A percentile compares a stretch with the other conserved stretches of the same genome.
These are phyloP conservation scores for Solanum verrucosum DNA, from an alignment of 257 asterid genomes.

Conservation along the genomic window DNA sequence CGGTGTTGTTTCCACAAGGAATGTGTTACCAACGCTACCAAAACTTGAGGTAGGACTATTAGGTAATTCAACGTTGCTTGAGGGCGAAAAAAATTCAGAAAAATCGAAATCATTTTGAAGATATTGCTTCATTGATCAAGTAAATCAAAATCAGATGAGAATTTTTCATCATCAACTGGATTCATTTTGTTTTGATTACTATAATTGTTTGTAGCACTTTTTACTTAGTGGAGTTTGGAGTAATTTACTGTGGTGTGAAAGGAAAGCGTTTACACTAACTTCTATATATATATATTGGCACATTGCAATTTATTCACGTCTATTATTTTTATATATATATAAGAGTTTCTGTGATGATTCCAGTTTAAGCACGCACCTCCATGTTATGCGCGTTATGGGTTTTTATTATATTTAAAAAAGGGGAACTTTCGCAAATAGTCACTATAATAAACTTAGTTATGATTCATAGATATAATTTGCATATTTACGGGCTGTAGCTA, in stretches of 20 bases:
- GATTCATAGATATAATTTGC: no score
- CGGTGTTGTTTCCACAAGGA: neutral
- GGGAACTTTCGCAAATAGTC: no score
- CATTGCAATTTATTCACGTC: neutral
- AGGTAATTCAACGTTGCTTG: neutral
- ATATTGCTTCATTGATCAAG: conserved; percentile 24
- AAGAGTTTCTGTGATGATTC: neutral
- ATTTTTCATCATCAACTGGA: neutral
- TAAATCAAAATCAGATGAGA: conserved; percentile 5
- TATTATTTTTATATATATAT: no score
- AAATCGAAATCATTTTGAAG: conserved; percentile 19
- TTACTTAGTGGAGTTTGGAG: neutral
- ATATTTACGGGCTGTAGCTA: no score
- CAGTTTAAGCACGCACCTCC: neutral
- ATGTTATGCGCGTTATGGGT: neutral
- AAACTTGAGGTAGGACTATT: neutral
- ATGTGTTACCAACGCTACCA: neutral
- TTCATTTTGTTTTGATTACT: neutral
- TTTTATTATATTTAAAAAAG: neutral
- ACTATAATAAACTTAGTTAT: no score
- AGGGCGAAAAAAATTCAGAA: neutral
- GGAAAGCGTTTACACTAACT: neutral
- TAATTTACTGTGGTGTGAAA: neutral
- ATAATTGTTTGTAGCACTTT: neutral
- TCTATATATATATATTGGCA: neutral